Evolutionary conservation across 768 basidiomycete genomes (phyloP).

Genomic region (Panaeolus cyanescens): DNA sequence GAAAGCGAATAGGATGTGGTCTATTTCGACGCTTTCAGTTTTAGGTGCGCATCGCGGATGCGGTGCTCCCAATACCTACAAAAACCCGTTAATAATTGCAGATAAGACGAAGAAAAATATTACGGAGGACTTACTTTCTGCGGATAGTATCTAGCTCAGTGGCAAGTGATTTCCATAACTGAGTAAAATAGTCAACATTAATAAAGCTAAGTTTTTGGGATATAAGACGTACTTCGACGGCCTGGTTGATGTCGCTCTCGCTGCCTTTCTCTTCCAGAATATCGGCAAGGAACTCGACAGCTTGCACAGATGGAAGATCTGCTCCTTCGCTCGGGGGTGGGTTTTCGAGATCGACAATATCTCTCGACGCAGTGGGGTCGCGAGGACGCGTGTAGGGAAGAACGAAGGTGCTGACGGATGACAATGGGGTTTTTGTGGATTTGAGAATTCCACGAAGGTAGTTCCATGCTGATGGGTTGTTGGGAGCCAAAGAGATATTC

Average conservation of each 20-base stretch:
- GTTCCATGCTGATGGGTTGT: constrained; percentile 96
- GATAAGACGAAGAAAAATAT: not conserved
- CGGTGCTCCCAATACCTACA: constrained; percentile 78
- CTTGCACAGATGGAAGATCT: constrained; percentile 74
- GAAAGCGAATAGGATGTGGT: too few species aligned
- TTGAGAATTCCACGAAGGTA: constrained; percentile 88
- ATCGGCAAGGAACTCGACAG: constrained; percentile 87
- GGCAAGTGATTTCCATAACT: constrained; percentile 76
- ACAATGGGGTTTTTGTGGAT: constrained; percentile 57
- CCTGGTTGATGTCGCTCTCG: constrained; percentile 45
- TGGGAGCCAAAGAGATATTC: constrained; percentile 83
- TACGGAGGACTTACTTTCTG: constrained; percentile 54
- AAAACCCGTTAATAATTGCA: constrained; percentile 7
- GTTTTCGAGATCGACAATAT: constrained; percentile 73
- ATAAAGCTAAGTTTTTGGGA: constrained; percentile 7
- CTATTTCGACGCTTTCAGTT: not conserved
- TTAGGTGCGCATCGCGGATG: constrained; percentile 48
- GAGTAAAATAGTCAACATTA: constrained; percentile 5
- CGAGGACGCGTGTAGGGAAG: constrained; percentile 55
- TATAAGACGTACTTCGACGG: constrained; percentile 43
- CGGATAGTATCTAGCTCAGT: constrained; percentile 73
- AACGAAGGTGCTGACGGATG: constrained; percentile 59
- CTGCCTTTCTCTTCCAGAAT: constrained; percentile 60
- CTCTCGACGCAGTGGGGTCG: constrained; percentile 14
- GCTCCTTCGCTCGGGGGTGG: constrained; percentile 67